Base-by-base conservation (phyloP, 352 stramenopile species). In the Phytophthora hibernalis region DNA sequence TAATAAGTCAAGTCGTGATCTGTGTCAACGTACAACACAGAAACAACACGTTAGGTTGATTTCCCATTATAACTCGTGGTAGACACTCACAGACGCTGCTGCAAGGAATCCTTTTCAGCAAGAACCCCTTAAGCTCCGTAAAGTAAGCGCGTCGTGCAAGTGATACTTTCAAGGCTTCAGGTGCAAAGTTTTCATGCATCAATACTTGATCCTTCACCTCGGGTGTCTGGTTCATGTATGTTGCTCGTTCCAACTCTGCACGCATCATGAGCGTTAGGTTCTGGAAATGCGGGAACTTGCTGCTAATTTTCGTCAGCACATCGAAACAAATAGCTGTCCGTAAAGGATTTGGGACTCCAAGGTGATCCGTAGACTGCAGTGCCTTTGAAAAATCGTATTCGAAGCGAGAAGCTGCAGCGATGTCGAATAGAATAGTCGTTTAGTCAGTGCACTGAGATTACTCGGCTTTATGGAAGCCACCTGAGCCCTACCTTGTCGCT, bases 251-350 rank as follows among this genome's bases (percentile, higher is more conserved):
- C 40, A 83, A 56, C 56, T 92, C 82, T 1, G 31, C 43, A 7
- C 68, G 56, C 5, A 82, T 68, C 10, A 74, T 53, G 5, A 12
- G 28, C 35, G 85, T 71, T 18, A 92, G 38, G 13, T 58, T 65
- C n/a, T 83, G 45, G 40, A 89, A 90, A 24, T 82, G 80, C 3
- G 42, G 45, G 33, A 86, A 87, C 61, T 85, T 87, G 26, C 26
- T 56, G 37, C 68, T 80, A 16, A 90, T 26, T 43, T 78, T 77
- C 16, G 33, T 18, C 9, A 91, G 47, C 1, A 90, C 68, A 44
- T 90, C 77, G 30, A 89, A 82, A 31, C 77, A 85, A 15, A 91
- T 72, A 9, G 80, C 80, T 0, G 82, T 88, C 13, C 84, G 82
- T 9, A 92, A 79, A 12, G 68, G 62, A 54, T 91, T 90, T 1